Evolutionary conservation across 2,329 filamentous ascomycete species (phyloP).

Genomic region (Aspergillus candidus): DNA sequence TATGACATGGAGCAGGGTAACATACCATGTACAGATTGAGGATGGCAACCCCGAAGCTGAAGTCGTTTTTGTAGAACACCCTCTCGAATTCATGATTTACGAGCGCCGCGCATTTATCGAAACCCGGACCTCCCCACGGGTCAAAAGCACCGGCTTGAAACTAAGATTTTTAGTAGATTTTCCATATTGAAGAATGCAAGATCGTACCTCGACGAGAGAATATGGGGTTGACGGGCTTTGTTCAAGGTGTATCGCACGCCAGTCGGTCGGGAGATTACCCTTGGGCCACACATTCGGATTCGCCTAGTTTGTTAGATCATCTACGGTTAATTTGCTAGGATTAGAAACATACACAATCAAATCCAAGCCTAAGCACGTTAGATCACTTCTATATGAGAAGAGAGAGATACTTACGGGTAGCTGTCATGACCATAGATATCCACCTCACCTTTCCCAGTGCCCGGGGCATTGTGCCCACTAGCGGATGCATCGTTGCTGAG

Average conservation of each 20-base stretch:
- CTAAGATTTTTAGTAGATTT: no score
- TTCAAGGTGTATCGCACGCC: slow-evolving; percentile 47
- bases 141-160: slow-evolving; percentile 69
- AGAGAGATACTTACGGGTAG: slow-evolving; percentile 44
- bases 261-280: slow-evolving; percentile 52
- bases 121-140: slow-evolving; percentile 67
- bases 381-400: background rate
- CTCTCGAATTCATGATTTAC: slow-evolving; percentile 68
- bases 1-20: background rate
- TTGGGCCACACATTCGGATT: slow-evolving; percentile 58
- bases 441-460: slow-evolving; percentile 50
- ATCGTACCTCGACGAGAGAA: slow-evolving; percentile 52
- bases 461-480: slow-evolving; percentile 58
- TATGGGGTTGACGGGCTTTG: slow-evolving; percentile 63
- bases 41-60: slow-evolving; percentile 60
- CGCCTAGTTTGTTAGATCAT: slow-evolving; percentile 24
- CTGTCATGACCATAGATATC: slow-evolving; percentile 63
- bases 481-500: slow-evolving; percentile 68
- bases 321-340: background rate
- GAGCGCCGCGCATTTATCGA: slow-evolving; percentile 59
- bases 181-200: no score
- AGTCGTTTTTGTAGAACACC: slow-evolving; percentile 73
- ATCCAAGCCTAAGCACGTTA: slow-evolving; percentile 27
- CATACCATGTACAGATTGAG: slow-evolving; percentile 69
- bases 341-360: slow-evolving; percentile 30